These are phyloP conservation scores for Acacia acuminata DNA, from an alignment of 306 rosid species.

Conservation along the genomic window DNA sequence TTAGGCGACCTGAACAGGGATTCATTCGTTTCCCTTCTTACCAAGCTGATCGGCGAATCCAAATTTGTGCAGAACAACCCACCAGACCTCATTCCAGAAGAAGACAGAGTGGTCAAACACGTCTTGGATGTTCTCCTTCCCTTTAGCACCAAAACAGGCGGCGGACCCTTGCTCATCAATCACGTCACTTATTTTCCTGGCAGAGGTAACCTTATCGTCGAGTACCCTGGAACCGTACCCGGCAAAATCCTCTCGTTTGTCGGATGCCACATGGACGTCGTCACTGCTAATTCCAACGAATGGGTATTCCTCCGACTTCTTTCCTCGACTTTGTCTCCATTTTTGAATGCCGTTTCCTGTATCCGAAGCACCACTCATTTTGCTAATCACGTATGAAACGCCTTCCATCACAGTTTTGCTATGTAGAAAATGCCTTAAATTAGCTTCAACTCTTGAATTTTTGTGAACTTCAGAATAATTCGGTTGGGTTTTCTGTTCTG, in stretches of 20 bases:
- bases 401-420: not conserved
- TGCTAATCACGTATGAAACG: not conserved
- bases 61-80: slow-evolving; percentile 85
- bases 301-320: slow-evolving; percentile 52
- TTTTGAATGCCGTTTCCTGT: not conserved
- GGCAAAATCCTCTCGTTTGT: slow-evolving; percentile 77
- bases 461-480: not conserved
- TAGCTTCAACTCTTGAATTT: not conserved
- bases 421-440: not conserved
- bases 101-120: slow-evolving; percentile 72
- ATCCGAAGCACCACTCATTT: not conserved
- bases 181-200: slow-evolving; percentile 69
- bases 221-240: slow-evolving; percentile 82
- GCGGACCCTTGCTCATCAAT: slow-evolving; percentile 73
- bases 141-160: slow-evolving; percentile 69
- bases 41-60: slow-evolving; percentile 81
- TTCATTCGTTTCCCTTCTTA: slow-evolving; percentile 61
- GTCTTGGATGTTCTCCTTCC: slow-evolving; percentile 67
- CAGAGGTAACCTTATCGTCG: slow-evolving; percentile 80
- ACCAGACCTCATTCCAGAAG: slow-evolving; percentile 79
- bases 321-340: not conserved
- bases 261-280: slow-evolving; percentile 96
- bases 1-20: slow-evolving; percentile 70
- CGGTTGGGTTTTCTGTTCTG: not conserved
- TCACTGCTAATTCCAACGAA: slow-evolving; percentile 81